phyloP scores from a whole-genome alignment of 2,329 filamentous ascomycete species.

The Rhynchosporium agropyri region DNA sequence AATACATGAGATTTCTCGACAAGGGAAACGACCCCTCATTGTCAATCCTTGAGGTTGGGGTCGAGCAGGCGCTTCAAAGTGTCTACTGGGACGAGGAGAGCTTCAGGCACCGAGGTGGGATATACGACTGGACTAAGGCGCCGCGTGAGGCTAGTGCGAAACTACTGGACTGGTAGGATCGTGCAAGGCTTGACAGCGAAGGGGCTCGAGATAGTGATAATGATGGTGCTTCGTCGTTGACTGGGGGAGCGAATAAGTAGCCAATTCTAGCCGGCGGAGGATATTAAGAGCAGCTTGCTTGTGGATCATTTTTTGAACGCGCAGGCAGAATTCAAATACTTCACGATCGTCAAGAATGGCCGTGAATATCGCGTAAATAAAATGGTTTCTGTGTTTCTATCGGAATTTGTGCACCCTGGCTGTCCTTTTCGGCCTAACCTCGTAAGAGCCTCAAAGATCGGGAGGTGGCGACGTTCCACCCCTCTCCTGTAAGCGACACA shows the following conservation, averaged over 20 bases:
- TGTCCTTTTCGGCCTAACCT: slow-evolving; percentile 1
- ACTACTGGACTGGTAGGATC: neutral
- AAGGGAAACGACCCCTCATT: slow-evolving; percentile 23
- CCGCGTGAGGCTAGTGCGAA: slow-evolving; percentile 1
- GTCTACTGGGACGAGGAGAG: slow-evolving; percentile 22
- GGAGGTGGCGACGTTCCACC: neutral
- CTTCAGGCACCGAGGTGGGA: slow-evolving; percentile 23
- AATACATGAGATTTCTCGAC: slow-evolving; percentile 30
- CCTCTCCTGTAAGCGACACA: neutral
- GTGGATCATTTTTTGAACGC: neutral
- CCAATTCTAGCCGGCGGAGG: neutral
- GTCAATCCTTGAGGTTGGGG: slow-evolving; percentile 26
- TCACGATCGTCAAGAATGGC: neutral
- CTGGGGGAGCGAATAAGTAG: slow-evolving; percentile 1
- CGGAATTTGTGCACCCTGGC: neutral
- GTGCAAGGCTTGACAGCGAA: neutral
- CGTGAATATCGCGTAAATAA: neutral
- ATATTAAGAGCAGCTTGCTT: slow-evolving; percentile 1
- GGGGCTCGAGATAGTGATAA: slow-evolving; percentile 2
- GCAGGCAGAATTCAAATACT: slow-evolving; percentile 2
- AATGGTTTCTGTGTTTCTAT: slow-evolving; percentile 1
- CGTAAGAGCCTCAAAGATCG: slow-evolving; percentile 3
- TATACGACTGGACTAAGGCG: slow-evolving; percentile 28
- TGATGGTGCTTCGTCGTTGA: slow-evolving; percentile 2
- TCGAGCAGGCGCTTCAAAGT: slow-evolving; percentile 19